Evolutionary conservation across 2,329 filamentous ascomycete species (phyloP), one percentile per base, ranked within the genome.

Genomic region (Penicillium sumatraense): DNA sequence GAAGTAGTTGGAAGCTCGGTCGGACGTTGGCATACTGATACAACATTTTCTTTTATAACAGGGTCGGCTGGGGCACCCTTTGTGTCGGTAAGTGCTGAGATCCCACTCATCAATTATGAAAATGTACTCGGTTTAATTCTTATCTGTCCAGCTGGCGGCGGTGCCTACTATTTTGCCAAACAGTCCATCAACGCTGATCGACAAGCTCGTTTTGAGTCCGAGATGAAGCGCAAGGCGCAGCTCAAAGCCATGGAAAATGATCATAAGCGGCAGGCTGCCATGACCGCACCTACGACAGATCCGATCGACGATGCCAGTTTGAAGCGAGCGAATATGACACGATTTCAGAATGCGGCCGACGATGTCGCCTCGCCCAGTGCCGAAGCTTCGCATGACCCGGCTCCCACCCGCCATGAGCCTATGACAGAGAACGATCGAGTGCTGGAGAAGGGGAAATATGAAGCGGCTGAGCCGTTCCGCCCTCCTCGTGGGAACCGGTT

Each of bases 131-230:
- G n/a, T 20, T 11, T 29, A 13, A 55, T 49, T 56, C 49, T 51
- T 46, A 20, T 31, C 33, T 49, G 21, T 47, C 44, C 70, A 92
- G 91, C 93, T 64, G 95, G 93, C 70, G 95, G 86, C 62, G 90
- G 89, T 60, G 92, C 93, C 68, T 99, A 98, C 82, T 92, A 90
- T 80, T 96, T 97, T 73, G 95, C 95, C 61, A 99, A 99, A 83
- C 84, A 86, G 71, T 88, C 88, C 74, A 96, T 99, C 83, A 96
- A 97, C 72, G 90, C 90, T 65, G 92, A 97, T 76, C 90, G 93
- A 61, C 82, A 85, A 58, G 80, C 85, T 57, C 86, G 90, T 68
- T 85, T 89, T 62, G 84, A 89, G 66, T 86, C 89, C 58, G 83
- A 85, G 65, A 87, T 89, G 78, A 88, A 83, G 78, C 83, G 82